A percentile compares a stretch with the other conserved stretches of the same genome.
These are phyloP conservation scores for Neurospora terricola DNA, from an alignment of 495 filamentous ascomycete species.

Conservation along the genomic window DNA sequence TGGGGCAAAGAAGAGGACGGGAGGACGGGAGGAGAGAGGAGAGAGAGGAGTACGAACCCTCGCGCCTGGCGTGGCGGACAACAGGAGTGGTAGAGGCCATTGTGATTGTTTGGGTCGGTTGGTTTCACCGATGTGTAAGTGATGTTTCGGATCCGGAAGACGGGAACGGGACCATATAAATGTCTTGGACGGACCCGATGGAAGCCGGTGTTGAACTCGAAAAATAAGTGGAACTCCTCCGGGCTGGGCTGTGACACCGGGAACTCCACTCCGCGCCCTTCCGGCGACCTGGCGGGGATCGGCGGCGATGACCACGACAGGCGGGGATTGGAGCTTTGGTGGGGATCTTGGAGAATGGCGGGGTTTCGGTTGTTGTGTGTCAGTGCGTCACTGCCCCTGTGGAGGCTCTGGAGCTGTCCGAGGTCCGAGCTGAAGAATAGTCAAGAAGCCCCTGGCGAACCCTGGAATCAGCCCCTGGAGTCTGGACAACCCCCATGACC, in stretches of 20 bases:
- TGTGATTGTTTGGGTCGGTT: background rate
- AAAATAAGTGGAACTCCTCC: background rate
- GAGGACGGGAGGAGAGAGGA: background rate
- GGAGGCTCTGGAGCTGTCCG: background rate
- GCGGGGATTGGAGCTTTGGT: background rate
- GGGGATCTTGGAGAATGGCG: background rate
- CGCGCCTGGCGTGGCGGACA: constrained; percentile 25
- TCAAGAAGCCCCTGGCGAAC: background rate
- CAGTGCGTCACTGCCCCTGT: background rate
- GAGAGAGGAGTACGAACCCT: constrained; percentile 10
- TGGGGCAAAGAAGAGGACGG: background rate
- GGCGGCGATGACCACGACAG: background rate
- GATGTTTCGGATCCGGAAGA: background rate
- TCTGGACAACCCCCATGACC: background rate
- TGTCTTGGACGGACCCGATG: background rate
- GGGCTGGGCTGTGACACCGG: background rate
- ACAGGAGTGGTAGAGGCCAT: constrained; percentile 10
- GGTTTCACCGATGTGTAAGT: background rate
- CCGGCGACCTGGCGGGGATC: background rate
- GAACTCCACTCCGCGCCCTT: background rate
- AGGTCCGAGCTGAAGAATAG: background rate
- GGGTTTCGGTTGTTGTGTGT: background rate
- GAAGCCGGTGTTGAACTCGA: background rate
- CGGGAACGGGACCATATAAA: background rate
- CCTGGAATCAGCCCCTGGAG: background rate